Conservation (phyloP, 2,329 filamentous ascomycete species). For the Pseudogymnoascus sp. region DNA sequence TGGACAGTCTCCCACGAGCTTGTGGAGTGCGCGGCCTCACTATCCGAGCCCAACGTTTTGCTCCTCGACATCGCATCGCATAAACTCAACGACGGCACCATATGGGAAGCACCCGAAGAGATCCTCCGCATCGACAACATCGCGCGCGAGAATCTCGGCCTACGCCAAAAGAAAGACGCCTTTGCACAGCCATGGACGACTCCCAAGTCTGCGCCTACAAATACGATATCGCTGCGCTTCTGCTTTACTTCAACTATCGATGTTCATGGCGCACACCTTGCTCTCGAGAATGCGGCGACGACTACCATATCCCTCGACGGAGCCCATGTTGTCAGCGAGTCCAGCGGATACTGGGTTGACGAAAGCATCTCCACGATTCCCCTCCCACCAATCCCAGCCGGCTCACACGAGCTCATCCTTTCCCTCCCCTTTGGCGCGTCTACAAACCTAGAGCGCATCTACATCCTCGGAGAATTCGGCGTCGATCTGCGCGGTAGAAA, state of each 20-base stretch:
- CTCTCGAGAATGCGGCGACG: constrained; percentile 22
- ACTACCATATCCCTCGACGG: constrained; percentile 20
- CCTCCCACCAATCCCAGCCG: constrained; percentile 20
- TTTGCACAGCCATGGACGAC: constrained; percentile 26
- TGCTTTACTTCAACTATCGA: constrained; percentile 19
- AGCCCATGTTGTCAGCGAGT: not conserved
- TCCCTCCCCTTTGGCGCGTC: constrained; percentile 23
- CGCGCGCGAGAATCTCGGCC: constrained; percentile 19
- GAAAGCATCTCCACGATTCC: constrained; percentile 23
- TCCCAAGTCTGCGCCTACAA: constrained; percentile 12
- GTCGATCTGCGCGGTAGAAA: constrained; percentile 15
- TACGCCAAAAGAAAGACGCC: constrained; percentile 22
- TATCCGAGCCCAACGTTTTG: constrained; percentile 27
- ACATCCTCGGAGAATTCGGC: constrained; percentile 24
- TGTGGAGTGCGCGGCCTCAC: constrained; percentile 7
- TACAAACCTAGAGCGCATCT: constrained; percentile 26
- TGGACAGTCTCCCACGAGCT: not conserved
- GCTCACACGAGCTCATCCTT: constrained; percentile 19
- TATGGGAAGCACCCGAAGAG: constrained; percentile 20
- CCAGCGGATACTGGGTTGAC: constrained; percentile 25
- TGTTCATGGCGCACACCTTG: constrained; percentile 16
- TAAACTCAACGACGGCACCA: constrained; percentile 16
- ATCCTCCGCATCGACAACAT: constrained; percentile 25
- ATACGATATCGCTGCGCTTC: constrained; percentile 20
- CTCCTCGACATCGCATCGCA: constrained; percentile 26